These are phyloP conservation scores for Coemansia sp. DNA, from an alignment of 192 early-diverging fungal genomes.

Conservation along the genomic window DNA sequence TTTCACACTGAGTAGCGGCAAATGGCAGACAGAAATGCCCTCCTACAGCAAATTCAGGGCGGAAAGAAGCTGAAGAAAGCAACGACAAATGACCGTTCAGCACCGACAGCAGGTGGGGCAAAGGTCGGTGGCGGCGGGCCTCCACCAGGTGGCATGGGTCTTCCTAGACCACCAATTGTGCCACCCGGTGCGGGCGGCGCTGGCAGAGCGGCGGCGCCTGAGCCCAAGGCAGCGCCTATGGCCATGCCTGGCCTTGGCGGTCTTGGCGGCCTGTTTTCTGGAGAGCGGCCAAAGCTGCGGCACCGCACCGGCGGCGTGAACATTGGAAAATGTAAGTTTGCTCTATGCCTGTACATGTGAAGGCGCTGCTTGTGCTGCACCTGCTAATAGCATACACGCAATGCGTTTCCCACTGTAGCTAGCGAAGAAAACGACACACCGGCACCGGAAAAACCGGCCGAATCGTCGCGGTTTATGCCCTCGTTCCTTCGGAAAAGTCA, in stretches of 20 bases:
- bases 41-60: slow-evolving; percentile 72
- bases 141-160: slow-evolving; percentile 32
- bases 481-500: slow-evolving; percentile 43
- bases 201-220: slow-evolving; percentile 12
- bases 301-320: slow-evolving; percentile 58
- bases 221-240: slow-evolving; percentile 37
- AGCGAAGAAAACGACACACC: slow-evolving; percentile 25
- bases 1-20: neutral
- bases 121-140: slow-evolving; percentile 37
- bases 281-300: slow-evolving; percentile 69
- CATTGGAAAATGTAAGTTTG: slow-evolving; percentile 49
- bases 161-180: slow-evolving; percentile 35
- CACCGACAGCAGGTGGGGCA: slow-evolving; percentile 45
- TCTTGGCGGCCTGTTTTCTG: slow-evolving; percentile 64
- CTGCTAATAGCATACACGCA: neutral
- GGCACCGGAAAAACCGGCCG: slow-evolving; percentile 19
- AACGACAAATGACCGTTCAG: slow-evolving; percentile 72
- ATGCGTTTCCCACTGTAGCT: slow-evolving; percentile 22
- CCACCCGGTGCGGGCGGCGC: slow-evolving; percentile 22
- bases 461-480: slow-evolving; percentile 27
- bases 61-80: slow-evolving; percentile 68
- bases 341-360: neutral
- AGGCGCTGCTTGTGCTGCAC: neutral
- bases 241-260: slow-evolving; percentile 56
- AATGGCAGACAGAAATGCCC: slow-evolving; percentile 56